phyloP scores from a whole-genome alignment of 169 alveolate genomes.

The Plasmodium falciparum region DNA sequence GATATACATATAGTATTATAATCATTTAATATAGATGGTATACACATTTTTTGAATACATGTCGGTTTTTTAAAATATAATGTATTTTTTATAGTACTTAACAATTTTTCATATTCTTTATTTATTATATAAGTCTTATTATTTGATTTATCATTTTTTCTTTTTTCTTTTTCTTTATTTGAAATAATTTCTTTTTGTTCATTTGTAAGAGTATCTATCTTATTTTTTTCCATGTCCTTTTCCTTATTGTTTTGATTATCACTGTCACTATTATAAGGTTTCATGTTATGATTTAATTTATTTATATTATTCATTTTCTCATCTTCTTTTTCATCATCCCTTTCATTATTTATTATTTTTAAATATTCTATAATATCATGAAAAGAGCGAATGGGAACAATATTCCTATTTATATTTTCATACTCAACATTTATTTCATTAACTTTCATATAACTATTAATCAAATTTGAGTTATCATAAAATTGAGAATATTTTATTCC shows the following conservation, averaged over 20 bases:
- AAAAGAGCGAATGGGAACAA: conserved; percentile 59
- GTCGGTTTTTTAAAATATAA: conserved; percentile 54
- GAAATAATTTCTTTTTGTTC: background rate
- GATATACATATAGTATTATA: conserved; percentile 83
- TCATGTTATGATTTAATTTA: background rate
- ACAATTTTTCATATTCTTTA: conserved; percentile 24
- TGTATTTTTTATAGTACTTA: conserved; percentile 34
- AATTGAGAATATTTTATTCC: conserved; percentile 15
- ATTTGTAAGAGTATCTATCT: background rate
- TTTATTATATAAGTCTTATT: background rate
- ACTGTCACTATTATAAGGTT: background rate
- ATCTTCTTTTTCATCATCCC: background rate
- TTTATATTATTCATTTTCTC: background rate
- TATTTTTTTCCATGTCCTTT: background rate
- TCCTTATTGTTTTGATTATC: background rate
- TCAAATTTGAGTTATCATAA: conserved; percentile 12
- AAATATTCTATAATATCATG: conserved; percentile 29
- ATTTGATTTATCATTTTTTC: background rate
- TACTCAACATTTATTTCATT: conserved; percentile 68
- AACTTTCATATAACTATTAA: conserved; percentile 32
- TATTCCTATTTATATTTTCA: conserved; percentile 11
- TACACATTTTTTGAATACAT: conserved; percentile 67
- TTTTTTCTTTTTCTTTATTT: background rate
- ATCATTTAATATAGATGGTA: conserved; percentile 82
- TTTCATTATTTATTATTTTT: background rate